These are phyloP conservation scores for Aspergillus neoniger DNA, from an alignment of 2,329 filamentous ascomycete species.

Conservation along the genomic window DNA sequence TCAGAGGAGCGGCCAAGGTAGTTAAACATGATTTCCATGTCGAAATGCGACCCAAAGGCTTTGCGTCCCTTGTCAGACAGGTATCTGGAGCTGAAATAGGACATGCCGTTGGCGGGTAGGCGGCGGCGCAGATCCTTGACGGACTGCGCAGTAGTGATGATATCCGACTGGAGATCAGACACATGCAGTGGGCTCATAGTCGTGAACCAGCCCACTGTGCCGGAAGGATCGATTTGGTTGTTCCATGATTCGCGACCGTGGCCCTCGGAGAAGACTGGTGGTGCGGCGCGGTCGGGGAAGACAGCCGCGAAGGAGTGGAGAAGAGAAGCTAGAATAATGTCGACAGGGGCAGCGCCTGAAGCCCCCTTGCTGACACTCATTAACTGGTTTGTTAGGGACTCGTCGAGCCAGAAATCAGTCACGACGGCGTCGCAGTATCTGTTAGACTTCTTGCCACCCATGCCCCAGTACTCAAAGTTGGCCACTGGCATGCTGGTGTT, in stretches of 20 bases:
- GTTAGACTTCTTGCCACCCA: neutral
- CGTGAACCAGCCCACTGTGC: slow-evolving; percentile 15
- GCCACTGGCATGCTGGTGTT: neutral
- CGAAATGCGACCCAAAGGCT: neutral
- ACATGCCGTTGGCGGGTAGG: slow-evolving; percentile 9
- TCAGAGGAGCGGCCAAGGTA: slow-evolving; percentile 8
- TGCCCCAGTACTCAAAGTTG: neutral
- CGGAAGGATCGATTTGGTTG: slow-evolving; percentile 9
- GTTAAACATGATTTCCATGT: slow-evolving; percentile 17
- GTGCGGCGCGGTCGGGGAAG: slow-evolving; percentile 13
- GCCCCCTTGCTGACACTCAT: slow-evolving; percentile 6
- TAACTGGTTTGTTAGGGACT: neutral
- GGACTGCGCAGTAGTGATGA: neutral
- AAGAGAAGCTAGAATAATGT: slow-evolving; percentile 14
- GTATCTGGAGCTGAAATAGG: slow-evolving; percentile 15
- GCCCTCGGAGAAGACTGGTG: slow-evolving; percentile 16
- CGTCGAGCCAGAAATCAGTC: neutral
- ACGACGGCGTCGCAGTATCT: neutral
- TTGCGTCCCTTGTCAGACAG: slow-evolving; percentile 2
- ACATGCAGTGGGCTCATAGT: slow-evolving; percentile 7
- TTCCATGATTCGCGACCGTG: slow-evolving; percentile 20
- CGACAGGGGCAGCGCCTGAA: slow-evolving; percentile 3
- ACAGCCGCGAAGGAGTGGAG: slow-evolving; percentile 1
- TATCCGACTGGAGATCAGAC: neutral
- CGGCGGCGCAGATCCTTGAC: slow-evolving; percentile 8